Evolutionary conservation across 129 eudicot genomes (phyloP).

Genomic region (Chrysanthemum lavandulifolium): DNA sequence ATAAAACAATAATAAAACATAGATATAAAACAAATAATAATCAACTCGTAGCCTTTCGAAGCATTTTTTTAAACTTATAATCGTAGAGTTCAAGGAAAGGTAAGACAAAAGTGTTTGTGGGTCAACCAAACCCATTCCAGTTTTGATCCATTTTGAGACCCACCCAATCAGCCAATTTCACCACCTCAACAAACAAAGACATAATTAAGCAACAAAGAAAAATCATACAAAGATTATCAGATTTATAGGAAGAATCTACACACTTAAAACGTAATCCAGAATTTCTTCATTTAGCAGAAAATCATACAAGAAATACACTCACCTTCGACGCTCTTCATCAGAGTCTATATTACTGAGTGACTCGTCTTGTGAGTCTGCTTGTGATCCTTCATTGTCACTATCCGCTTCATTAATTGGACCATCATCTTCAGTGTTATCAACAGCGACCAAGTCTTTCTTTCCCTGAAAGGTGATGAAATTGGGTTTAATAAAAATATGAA

Average conservation of each 20-base stretch:
- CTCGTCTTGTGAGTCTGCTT: slow-evolving; percentile 39
- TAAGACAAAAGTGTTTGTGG: no score
- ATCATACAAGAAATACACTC: neutral
- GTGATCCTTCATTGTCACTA: slow-evolving; percentile 62
- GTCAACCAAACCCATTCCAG: no score
- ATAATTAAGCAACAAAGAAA: no score
- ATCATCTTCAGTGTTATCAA: slow-evolving; percentile 43
- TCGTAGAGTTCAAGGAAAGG: no score
- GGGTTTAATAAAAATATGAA: neutral
- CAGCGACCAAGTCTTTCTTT: slow-evolving; percentile 52
- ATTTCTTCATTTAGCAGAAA: neutral
- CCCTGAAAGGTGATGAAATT: slow-evolving; percentile 46
- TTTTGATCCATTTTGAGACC: no score
- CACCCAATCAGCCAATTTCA: no score
- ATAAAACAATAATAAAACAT: no score
- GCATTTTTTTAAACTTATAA: no score
- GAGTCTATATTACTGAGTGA: slow-evolving; percentile 66
- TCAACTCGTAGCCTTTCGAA: no score
- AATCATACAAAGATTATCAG: slow-evolving; percentile 3
- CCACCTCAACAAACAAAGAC: no score
- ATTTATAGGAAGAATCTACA: no score
- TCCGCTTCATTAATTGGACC: slow-evolving; percentile 36
- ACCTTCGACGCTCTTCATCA: slow-evolving; percentile 81
- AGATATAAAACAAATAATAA: no score
- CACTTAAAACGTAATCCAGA: neutral